Percentiles rank a stretch among this genome's conserved stretches.
phyloP scores from a whole-genome alignment of 2,329 filamentous ascomycete species.

The Dryadomyces sulphureus region DNA sequence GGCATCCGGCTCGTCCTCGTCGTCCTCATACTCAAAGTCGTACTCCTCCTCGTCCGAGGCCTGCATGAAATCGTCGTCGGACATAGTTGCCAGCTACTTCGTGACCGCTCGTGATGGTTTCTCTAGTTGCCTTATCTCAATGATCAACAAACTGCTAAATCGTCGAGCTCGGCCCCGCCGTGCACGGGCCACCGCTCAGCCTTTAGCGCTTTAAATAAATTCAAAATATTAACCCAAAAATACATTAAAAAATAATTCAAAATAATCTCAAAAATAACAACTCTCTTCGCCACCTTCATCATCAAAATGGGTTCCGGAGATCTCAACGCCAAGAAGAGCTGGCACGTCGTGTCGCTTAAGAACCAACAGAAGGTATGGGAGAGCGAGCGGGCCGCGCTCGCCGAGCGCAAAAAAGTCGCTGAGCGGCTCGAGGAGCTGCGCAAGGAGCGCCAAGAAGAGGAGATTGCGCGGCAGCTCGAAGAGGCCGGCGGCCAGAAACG shows the following conservation, averaged over 20 bases:
- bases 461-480: slow-evolving; percentile 81
- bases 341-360: slow-evolving; percentile 79
- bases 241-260: background rate
- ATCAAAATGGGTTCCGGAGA: slow-evolving; percentile 65
- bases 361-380: slow-evolving; percentile 88
- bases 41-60: slow-evolving; percentile 86
- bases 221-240: background rate
- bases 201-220: background rate
- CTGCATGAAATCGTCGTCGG: slow-evolving; percentile 88
- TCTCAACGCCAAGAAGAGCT: slow-evolving; percentile 89
- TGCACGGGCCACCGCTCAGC: slow-evolving; percentile 8
- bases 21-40: slow-evolving; percentile 90
- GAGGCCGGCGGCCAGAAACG: slow-evolving; percentile 70
- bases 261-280: background rate
- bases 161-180: background rate
- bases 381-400: slow-evolving; percentile 80
- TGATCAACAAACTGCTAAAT: too few relatives aligned
- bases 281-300: background rate
- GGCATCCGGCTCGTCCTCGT: slow-evolving; percentile 75
- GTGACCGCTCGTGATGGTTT: too few relatives aligned
- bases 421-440: slow-evolving; percentile 85
- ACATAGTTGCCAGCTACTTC: slow-evolving; percentile 47
- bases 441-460: slow-evolving; percentile 84
- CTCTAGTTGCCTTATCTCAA: too few relatives aligned
- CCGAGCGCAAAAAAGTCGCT: slow-evolving; percentile 87